Evolutionary conservation across 257 asterid genomes (phyloP).

Genomic region (Orobanche coerulescens): DNA sequence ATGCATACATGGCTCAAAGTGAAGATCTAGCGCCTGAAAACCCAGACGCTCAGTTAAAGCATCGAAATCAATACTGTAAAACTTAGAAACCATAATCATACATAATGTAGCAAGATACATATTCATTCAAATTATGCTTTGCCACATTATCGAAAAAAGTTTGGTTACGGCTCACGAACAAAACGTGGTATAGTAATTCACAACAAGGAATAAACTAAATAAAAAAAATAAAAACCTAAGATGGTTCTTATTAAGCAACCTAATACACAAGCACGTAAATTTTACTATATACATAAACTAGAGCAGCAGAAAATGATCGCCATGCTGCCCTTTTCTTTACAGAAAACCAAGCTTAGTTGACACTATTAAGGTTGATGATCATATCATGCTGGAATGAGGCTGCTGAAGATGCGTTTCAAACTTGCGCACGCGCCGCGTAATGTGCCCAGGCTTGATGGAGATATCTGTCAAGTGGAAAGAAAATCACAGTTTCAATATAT

Average conservation of each 20-base stretch:
- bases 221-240: too few species aligned
- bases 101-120: background rate
- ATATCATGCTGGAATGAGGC: constrained; percentile 45
- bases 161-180: background rate
- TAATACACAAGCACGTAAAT: constrained; percentile 10
- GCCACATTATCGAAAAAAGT: background rate
- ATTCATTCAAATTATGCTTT: constrained; percentile 4
- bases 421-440: constrained; percentile 71
- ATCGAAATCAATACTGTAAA: constrained; percentile 59
- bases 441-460: constrained; percentile 53
- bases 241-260: background rate
- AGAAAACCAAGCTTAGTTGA: background rate
- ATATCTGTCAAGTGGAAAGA: constrained; percentile 41
- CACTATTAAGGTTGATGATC: background rate
- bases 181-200: background rate
- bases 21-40: constrained; percentile 31
- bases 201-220: background rate
- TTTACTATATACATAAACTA: constrained; percentile 22
- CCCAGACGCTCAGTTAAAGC: constrained; percentile 48
- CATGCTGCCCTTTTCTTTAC: background rate
- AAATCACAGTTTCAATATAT: background rate
- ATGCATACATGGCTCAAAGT: constrained; percentile 44
- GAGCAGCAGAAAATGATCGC: background rate
- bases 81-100: background rate
- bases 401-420: constrained; percentile 84